Percentiles rank a stretch among this genome's conserved stretches.
Evolutionary conservation across 1,284 basidiomycete species (phyloP).

Genomic region (Meripilus lineatus): DNA sequence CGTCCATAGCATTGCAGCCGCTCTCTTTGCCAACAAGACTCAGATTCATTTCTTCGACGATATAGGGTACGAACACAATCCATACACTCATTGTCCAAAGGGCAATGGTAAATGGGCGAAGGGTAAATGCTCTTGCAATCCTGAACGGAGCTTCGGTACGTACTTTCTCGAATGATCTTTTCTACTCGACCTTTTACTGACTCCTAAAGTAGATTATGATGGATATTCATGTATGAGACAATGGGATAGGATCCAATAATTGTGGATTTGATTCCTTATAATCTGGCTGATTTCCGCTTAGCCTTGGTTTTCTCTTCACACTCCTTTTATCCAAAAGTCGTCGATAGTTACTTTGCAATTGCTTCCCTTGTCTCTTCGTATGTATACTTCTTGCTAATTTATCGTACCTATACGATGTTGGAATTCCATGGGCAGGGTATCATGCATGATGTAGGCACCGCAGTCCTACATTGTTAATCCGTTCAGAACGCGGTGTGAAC

Average conservation of each 20-base stretch:
- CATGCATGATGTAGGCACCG: no score
- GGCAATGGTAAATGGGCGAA: constrained; percentile 34
- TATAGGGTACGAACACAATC: constrained; percentile 53
- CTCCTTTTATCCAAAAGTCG: no score
- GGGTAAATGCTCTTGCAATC: constrained; percentile 43
- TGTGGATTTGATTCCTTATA: no score
- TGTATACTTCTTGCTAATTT: no score
- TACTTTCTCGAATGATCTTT: constrained; percentile 5
- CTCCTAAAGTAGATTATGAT: constrained; percentile 42
- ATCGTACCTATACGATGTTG: no score
- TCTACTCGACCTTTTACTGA: background rate
- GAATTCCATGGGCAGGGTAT: no score
- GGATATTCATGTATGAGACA: constrained; percentile 46
- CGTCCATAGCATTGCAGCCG: constrained; percentile 71
- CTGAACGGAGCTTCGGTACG: constrained; percentile 40
- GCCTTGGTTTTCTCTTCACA: no score
- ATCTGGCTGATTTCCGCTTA: no score
- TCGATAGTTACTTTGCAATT: no score
- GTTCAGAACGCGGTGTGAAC: no score
- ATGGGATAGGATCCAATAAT: constrained; percentile 34
- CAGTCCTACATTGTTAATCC: no score
- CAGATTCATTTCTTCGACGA: constrained; percentile 69
- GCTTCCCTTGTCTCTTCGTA: no score
- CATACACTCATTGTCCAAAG: constrained; percentile 48
- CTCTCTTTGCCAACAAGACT: constrained; percentile 55